Base-by-base conservation (phyloP, 208 protist genomes). In the Trypanosoma boissoni region DNA sequence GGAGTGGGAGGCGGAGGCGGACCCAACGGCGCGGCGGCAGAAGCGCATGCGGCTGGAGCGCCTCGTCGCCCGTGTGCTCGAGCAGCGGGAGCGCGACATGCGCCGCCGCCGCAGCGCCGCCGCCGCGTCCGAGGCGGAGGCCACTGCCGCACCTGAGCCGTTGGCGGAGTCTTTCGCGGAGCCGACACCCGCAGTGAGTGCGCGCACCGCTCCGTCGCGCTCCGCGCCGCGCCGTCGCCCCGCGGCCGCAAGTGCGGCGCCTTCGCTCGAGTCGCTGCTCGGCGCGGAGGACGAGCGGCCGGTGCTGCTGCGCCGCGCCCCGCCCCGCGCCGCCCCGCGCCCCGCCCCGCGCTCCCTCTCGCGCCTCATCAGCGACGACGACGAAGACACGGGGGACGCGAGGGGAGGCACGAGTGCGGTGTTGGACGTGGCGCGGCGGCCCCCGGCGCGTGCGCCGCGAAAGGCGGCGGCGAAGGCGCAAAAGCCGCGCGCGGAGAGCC, bases 21-120 rank as follows among this genome's bases (percentile, higher is more conserved):
- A 44, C 2, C 27, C 12, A 26, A 46, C 34, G 20, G 12, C 21
- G 21, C 48, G 53, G 12, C 64, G 48, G 37, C 64, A 63, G 24
- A 82, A 87, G 60, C 74, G 76, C 23, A 60, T 74, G 1, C 76
- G 74, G 37, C 64, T 94, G 55, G 78, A 91, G 56, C 64, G 65
- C 57, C 84, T 94, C 18, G 80, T 94, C 42, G 75, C 76, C 24
- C 74, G 61, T 41, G 67, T 87, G 21, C 68, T 94, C 10, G 49
- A 74, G 29, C 49, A 80, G 52, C 69, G 73, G 45, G 58, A 69
- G 44, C 76, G 80, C 49, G 73, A 50, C 29, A 27, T 72, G 44
- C 79, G 81, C 56, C 88, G 83, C 51, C 91, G 89, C 68, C 74
- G 73, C 46, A 94, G 83, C 48, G 81, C 89, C 12, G 75, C 91